Evolutionary conservation across 495 filamentous ascomycete species (phyloP).

Genomic region (Clohesyomyces aquaticus): DNA sequence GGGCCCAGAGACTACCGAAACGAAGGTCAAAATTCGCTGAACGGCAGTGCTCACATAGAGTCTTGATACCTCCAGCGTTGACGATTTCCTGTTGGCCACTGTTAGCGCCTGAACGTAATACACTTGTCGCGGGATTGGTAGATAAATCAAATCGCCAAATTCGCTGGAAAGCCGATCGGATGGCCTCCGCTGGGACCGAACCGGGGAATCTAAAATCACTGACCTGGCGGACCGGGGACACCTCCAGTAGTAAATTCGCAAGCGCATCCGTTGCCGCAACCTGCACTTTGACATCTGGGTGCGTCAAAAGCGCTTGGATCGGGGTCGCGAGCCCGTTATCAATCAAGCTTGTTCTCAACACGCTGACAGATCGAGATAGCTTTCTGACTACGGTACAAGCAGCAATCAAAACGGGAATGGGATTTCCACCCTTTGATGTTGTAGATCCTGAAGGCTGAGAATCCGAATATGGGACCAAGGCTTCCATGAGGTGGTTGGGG

Average conservation of each 20-base stretch:
- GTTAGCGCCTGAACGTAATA: neutral
- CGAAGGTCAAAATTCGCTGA: conserved; percentile 71
- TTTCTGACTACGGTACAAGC: conserved; percentile 79
- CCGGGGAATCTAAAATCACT: conserved; percentile 38
- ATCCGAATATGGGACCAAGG: conserved; percentile 64
- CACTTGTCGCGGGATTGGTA: neutral
- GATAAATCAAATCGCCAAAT: conserved; percentile 15
- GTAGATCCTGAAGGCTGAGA: conserved; percentile 48
- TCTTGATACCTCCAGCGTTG: conserved; percentile 72
- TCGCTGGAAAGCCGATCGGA: neutral
- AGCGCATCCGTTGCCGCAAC: conserved; percentile 80
- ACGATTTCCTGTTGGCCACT: conserved; percentile 62
- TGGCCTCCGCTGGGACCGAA: neutral
- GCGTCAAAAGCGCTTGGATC: conserved; percentile 73
- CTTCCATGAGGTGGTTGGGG: conserved; percentile 79
- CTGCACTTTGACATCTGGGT: conserved; percentile 78
- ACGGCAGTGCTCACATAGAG: conserved; percentile 82
- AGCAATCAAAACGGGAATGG: conserved; percentile 71
- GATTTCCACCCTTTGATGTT: conserved; percentile 51
- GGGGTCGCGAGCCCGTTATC: conserved; percentile 82
- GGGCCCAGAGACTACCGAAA: conserved; percentile 84
- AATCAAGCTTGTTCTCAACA: conserved; percentile 81
- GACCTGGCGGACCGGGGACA: conserved; percentile 88
- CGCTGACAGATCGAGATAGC: conserved; percentile 79
- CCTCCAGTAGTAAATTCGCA: conserved; percentile 81